Base-by-base conservation (phyloP, 1,284 basidiomycete species). In the Filobasidium uniguttulatum region DNA sequence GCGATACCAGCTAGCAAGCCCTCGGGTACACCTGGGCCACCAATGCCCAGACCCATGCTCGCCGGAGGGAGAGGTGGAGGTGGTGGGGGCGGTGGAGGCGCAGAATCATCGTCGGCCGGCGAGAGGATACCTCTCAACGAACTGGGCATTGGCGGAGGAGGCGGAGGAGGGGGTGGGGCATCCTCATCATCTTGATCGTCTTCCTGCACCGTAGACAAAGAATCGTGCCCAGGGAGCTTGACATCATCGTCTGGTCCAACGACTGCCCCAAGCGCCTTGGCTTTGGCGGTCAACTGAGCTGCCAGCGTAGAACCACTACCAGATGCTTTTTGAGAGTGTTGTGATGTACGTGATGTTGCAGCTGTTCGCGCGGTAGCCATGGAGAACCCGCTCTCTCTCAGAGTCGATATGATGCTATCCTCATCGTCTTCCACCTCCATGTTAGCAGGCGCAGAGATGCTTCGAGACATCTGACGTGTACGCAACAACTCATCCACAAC, bases 261-360 rank as follows among this genome's bases (percentile, higher is more conserved):
- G 40, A 28, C 26, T 28, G 20, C 15, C n/a, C 40, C 40, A 26
- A 44, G 19, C 2, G 34, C 44, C 22, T 46, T 45, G 29, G 34
- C 25, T 23, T 45, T 48, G 20, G 29, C 15, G 9, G 33, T 20
- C 15, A 53, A 28, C 30, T 34, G 22, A 22, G 44, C 51, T 22
- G 45, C 41, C 12, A 52, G 34, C n/a, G 38, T 35, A 3, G 17
- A 38, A 19, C 34, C 44, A 15, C 44, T 46, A n/a, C 40, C 33
- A 7, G 38, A 41, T n/a, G 36, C 50, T 9, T 44, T 43, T n/a
- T 38, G 40, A 30, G 46, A 46, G 23, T 52, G 50, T 14, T 40
- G 48, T 10, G 79, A 79, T 52, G 72, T 73, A 45, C 77, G 67
- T 35, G 81, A 81, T 15, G 79, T 81, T 23, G 73, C 63, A 51